Base-by-base conservation (phyloP, 2,329 filamentous ascomycete genomes). In the Aspergillus udagawae region DNA sequence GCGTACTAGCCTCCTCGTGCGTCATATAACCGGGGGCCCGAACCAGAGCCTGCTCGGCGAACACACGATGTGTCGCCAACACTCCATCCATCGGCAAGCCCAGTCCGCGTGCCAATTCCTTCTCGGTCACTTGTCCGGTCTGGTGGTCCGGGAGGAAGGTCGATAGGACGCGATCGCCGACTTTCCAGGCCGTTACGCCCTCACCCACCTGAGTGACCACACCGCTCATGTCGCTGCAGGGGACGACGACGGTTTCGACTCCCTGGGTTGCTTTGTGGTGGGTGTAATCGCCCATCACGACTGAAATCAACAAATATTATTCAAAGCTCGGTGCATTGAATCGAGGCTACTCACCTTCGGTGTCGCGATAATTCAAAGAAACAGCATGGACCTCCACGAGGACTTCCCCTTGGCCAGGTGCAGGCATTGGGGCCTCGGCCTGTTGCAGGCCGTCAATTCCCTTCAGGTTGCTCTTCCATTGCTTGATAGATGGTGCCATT, bases 201-300 rank as follows among this genome's bases (percentile, higher is more conserved):
- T 77, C 68, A 35, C 83, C 82, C 29, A 82, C 64, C 14, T 78
- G 70, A 2, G 83, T 74, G 49, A 90, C 76, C 8, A 79, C 78
- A 48, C 87, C 88, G 72, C 86, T 88, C 80, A 88, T 88, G 71
- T 91, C 88, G 23, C 86, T 88, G 71, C 84, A 87, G 1, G 86
- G 86, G 1, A 90, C 83, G 12, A 89, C 65, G 55, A 77, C 58
- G 54, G 69, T 52, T 53, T 70, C 53, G 51, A 65, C 60, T 57
- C 74, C 66, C 41, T 69, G 72, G 49, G 84, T 73, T 3, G 80
- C 78, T 63, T 81, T 80, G 75, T 89, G 85, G 71, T 90, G 86
- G 67, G 79, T 84, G 75, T 89, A 90, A 12, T 84, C 76, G 29
- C 87, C 87, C 76, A 82, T 86, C 66, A 78, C 79, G 21, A 90